Base-by-base conservation (phyloP, 2,329 filamentous ascomycete species). In the Colletotrichum chlorophyti region DNA sequence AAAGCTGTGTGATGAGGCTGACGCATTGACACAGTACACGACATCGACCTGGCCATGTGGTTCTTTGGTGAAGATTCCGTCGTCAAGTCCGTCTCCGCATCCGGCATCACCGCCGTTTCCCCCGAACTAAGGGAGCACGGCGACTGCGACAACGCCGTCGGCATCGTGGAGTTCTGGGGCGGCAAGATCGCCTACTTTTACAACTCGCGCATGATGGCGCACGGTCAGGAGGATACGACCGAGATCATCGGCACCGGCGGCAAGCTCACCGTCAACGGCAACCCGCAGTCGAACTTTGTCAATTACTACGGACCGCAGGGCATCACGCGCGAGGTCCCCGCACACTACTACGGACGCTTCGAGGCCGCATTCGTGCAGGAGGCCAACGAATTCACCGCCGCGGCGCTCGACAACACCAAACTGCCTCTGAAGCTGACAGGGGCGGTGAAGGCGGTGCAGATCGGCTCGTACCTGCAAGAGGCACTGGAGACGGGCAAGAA, bases 171-270 rank as follows among this genome's bases (percentile, higher is more conserved):
- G 70, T 90, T 90, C 70, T 59, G 80, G 66, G 80, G 79, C 47
- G 85, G 83, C 45, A 82, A 83, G 68, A 84, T 90, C 38, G 86
- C 85, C 3, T 85, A 88, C 69, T 82, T 88, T 59, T 90, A 86
- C 70, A 80, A 77, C 42, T 83, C 78, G 5, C 78, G 87, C 12
- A 90, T 89, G 83, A 90, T 89, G 83, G 83, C 86, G 0, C 81
- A 83, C 0, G 87, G 87, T 0, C 86, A 90, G 69, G 83, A 88
- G 61, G 87, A 90, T 67, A 83, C 79, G 53, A 88, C 86, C 0
- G 86, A 89, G 72, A 81, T 90, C 60, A 86, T 89, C 52, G 87
- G 86, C 14, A 90, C 87, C 1, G 78, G 82, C 64, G 86, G 87
- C 35, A 89, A 89, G 69, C 66, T 90, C 6, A 74, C 78, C 2